Conservation (phyloP, 768 basidiomycete species). For the Rhizopogon sp. region DNA sequence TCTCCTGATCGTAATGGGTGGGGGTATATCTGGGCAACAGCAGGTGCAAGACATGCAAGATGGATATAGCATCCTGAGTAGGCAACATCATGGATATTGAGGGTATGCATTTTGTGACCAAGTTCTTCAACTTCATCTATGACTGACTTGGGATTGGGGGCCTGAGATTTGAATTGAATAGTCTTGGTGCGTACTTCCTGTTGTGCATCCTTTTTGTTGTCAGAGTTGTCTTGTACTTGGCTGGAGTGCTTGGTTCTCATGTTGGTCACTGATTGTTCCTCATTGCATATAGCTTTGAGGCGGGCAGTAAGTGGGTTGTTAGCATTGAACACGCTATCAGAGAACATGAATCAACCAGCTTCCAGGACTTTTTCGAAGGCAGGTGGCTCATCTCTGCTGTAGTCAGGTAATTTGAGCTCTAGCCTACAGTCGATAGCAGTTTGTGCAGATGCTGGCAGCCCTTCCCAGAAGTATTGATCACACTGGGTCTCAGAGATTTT, state of each 20-base stretch:
- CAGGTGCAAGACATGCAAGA: neutral
- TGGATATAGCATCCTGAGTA: neutral
- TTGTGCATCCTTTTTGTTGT: too few relatives aligned
- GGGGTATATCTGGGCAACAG: neutral
- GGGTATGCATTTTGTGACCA: neutral
- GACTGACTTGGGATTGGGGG: too few relatives aligned
- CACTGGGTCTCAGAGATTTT: too few relatives aligned
- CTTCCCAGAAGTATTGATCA: neutral
- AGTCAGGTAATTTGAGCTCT: neutral
- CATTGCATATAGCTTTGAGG: neutral
- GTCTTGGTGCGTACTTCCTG: neutral
- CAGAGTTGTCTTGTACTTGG: too few relatives aligned
- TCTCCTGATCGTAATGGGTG: too few relatives aligned
- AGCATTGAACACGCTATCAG: neutral
- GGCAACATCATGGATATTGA: neutral
- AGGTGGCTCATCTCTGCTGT: neutral
- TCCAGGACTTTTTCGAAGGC: neutral
- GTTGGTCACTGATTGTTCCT: too few relatives aligned
- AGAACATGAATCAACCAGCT: neutral
- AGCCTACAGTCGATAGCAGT: neutral
- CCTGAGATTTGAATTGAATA: too few relatives aligned
- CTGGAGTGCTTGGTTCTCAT: too few relatives aligned
- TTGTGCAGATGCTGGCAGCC: neutral
- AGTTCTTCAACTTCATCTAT: neutral
- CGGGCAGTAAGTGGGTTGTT: neutral